Evolutionary conservation across 257 asterid species (phyloP).

Genomic region (Anisodus acutangulus): DNA sequence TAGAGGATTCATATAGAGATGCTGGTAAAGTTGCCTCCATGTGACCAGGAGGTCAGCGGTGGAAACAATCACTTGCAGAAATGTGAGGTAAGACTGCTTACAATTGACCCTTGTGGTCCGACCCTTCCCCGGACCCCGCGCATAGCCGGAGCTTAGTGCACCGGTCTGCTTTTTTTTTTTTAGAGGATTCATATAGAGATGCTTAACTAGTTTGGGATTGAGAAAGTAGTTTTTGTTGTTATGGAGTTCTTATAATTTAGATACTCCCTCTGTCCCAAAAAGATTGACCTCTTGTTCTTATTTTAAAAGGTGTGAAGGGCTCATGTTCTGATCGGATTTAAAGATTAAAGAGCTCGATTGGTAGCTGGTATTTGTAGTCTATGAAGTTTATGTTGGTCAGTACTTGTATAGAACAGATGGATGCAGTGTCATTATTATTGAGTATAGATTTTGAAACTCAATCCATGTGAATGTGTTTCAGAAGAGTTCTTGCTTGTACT

Average conservation of each 20-base stretch:
- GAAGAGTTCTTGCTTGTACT: not conserved
- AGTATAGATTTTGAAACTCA: not conserved
- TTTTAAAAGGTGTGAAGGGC: not conserved
- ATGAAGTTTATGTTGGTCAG: slow-evolving; percentile 8
- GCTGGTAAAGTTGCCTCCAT: no score
- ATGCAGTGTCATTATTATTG: not conserved
- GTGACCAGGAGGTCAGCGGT: no score
- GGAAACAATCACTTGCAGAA: no score
- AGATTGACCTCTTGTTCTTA: not conserved
- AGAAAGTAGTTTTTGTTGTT: not conserved
- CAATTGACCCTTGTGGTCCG: no score
- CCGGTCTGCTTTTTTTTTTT: no score
- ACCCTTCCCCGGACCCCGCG: no score
- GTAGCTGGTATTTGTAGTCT: not conserved
- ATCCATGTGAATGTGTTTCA: not conserved
- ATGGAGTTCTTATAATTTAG: not conserved
- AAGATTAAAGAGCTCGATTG: not conserved
- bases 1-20: not conserved
- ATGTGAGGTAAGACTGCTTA: no score
- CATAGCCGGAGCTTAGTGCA: no score
- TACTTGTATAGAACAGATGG: not conserved
- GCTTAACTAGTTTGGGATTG: not conserved
- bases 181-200: no score
- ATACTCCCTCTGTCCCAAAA: no score
- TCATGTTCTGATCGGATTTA: not conserved